Evolutionary conservation across 2,329 filamentous ascomycete species (phyloP).

Genomic region (Colletotrichum musae): DNA sequence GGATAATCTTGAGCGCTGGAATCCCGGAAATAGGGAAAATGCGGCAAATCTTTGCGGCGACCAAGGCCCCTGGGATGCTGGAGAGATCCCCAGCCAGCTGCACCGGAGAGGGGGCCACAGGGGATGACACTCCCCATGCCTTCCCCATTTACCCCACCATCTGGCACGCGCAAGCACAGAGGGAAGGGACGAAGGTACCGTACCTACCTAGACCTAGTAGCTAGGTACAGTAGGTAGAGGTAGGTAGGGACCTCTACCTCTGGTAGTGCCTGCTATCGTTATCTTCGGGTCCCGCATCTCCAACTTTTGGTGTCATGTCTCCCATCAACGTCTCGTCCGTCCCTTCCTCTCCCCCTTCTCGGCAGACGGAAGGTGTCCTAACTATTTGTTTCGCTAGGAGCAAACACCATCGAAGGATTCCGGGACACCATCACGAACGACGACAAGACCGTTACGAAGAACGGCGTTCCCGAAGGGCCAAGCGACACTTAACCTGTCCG

Average conservation of each 20-base stretch:
- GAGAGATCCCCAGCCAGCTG: constrained; percentile 21
- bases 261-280: constrained; percentile 4
- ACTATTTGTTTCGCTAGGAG: not conserved
- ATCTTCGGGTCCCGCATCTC: constrained; percentile 22
- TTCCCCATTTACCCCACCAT: constrained; percentile 42
- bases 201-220: no score
- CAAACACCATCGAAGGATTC: constrained; percentile 1
- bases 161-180: constrained; percentile 25
- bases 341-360: not conserved
- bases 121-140: constrained; percentile 24
- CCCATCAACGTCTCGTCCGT: not conserved
- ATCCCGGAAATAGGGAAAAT: constrained; percentile 42
- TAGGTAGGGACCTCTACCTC: no score
- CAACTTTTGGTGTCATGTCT: not conserved
- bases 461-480: not conserved
- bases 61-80: constrained; percentile 3
- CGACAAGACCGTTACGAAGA: not conserved
- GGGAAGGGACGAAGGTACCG: not conserved
- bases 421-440: not conserved
- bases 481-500: constrained; percentile 8
- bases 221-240: no score
- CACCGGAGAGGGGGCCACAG: constrained; percentile 13
- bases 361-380: not conserved
- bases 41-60: constrained; percentile 39
- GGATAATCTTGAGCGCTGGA: constrained; percentile 36